A percentile compares a stretch with the other conserved stretches of the same genome.
Evolutionary conservation across 106 monocot genomes (phyloP).

Genomic region (Posidonia australis): DNA sequence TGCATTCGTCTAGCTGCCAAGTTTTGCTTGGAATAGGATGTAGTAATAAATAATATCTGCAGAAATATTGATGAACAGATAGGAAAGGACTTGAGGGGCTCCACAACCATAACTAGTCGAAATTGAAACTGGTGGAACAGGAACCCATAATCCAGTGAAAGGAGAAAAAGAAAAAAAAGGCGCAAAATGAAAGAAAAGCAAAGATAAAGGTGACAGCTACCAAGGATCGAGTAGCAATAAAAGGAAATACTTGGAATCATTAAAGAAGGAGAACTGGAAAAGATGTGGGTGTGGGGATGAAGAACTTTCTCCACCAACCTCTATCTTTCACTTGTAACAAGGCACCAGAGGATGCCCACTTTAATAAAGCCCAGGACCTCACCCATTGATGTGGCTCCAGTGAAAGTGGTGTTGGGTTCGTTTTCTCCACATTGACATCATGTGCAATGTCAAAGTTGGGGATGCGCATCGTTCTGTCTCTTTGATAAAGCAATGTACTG

Average conservation of each 20-base stretch:
- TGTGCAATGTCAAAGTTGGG: not conserved
- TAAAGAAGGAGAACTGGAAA: not conserved
- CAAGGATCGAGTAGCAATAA: too few relatives aligned
- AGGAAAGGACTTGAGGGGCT: not conserved
- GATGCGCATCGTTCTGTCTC: not conserved
- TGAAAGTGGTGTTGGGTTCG: not conserved
- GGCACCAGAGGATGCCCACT: not conserved
- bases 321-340: not conserved
- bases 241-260: not conserved
- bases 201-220: too few relatives aligned
- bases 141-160: not conserved
- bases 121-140: too few relatives aligned
- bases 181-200: too few relatives aligned
- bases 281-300: too few relatives aligned
- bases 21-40: not conserved
- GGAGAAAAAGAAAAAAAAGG: not conserved
- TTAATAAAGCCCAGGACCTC: not conserved
- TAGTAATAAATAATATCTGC: not conserved
- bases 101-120: too few relatives aligned
- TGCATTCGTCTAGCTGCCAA: too few relatives aligned
- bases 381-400: not conserved
- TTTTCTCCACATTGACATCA: not conserved
- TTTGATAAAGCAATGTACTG: too few relatives aligned
- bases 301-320: too few relatives aligned
- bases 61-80: not conserved